Evolutionary conservation across 129 eudicot genomes (phyloP), one percentile per base, ranked within the genome.

Genomic region (Helianthus tuberosus): DNA sequence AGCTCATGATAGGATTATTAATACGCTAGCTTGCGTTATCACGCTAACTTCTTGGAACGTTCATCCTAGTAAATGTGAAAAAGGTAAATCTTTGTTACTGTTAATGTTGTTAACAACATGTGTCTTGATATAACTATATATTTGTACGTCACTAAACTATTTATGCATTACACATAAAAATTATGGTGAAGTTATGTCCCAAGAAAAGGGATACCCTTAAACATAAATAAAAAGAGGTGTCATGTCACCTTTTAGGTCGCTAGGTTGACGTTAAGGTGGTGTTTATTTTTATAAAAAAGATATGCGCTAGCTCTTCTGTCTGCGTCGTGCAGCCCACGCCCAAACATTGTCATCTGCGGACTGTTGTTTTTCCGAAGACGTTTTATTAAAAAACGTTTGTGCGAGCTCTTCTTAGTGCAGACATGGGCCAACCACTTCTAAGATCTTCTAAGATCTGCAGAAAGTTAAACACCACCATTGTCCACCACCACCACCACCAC

Each of bases 21-120:
- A 79, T 80, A 88, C 98, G 0, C 60, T 93, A 67, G 98, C 91
- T 5, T 93, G 98, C 64, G 84, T 90, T 1, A 79, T 93, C 44
- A 97, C 97, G 2, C 82, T 93, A 63, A 83, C 77, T 66, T 88
- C 86, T n/a, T 93, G 98, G 98, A 80, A 90, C 25, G 43, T 90
- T 79, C 87, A 90, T 66, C 89, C 91, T 11, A 68, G 73, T 12
- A 82, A 86, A 74, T 62, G 76, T 54, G 50, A 74, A 53, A 86
- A 74, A 82, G 98, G 98, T 93, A 79, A 46, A 8, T 41, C 36
- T 66, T 41, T 49, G 8, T 11, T 64, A 12, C 47, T n/a, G 11
- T 27, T 61, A 27, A 27, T 27, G 32, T 27, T 27, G 8, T 20
- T 0, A 20, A 20, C 23, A 20, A 0, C 23, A 20, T 20, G 0